phyloP scores from a whole-genome alignment of 345 rosid species.

The Syzygium aqueum region DNA sequence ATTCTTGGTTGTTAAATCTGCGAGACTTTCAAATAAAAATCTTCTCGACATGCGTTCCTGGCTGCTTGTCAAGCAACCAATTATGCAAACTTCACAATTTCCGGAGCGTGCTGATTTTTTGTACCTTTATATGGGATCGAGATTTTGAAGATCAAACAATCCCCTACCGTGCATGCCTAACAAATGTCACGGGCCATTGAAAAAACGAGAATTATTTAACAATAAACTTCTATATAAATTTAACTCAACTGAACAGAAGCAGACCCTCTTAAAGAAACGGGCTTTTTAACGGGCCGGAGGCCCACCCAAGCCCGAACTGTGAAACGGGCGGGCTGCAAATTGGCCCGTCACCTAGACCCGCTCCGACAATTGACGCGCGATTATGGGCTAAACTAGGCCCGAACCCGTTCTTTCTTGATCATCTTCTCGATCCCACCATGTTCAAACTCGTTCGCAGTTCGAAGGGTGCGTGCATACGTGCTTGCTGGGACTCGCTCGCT shows the following conservation, averaged over 20 bases:
- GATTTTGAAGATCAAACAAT: neutral
- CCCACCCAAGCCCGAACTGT: fast-evolving
- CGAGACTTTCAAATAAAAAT: neutral
- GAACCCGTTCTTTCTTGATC: neutral
- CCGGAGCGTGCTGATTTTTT: fast-evolving
- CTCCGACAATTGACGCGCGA: neutral
- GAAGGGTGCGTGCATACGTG: neutral
- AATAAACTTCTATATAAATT: neutral
- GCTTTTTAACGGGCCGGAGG: neutral
- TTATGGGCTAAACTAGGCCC: neutral
- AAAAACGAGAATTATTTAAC: neutral
- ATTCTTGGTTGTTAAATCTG: fast-evolving
- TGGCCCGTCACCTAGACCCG: neutral
- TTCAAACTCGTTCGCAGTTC: neutral
- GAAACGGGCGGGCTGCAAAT: neutral
- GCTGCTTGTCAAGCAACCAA: fast-evolving
- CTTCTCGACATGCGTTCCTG: fast-evolving
- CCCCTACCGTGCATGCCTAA: neutral
- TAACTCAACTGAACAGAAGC: neutral
- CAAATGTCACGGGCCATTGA: neutral
- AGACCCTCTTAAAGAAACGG: neutral
- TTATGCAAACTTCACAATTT: neutral
- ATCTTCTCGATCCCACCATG: neutral
- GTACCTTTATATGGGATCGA: neutral
- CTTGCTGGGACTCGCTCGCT: neutral